Conservation (phyloP, 306 rosid genomes). For the Lotus japonicus region DNA sequence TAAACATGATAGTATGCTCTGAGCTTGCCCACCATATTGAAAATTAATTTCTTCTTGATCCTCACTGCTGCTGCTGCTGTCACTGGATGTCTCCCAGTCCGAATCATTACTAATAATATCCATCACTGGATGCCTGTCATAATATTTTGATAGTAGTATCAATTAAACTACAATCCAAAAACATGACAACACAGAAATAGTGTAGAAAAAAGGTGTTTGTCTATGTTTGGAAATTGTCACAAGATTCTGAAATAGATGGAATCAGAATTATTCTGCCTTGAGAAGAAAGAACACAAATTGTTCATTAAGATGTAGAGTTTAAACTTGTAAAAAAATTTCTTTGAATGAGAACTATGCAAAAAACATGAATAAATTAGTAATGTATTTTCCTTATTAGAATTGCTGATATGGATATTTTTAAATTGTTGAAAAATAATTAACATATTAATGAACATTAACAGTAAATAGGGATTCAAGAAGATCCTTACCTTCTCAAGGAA, state of each 20-base stretch:
- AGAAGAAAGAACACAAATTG: too few relatives aligned
- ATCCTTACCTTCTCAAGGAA: conserved; percentile 37
- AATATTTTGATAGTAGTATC: conserved; percentile 13
- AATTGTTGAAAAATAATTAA: not conserved
- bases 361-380: not conserved
- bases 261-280: too few relatives aligned
- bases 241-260: too few relatives aligned
- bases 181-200: not conserved
- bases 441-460: conserved; percentile 9
- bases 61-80: conserved; percentile 65
- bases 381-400: conserved; percentile 8
- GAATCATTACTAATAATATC: conserved; percentile 55
- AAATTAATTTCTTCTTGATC: conserved; percentile 72
- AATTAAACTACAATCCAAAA: not conserved
- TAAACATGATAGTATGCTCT: conserved; percentile 71
- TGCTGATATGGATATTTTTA: not conserved
- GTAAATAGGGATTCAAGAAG: conserved; percentile 12
- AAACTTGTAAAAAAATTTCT: too few relatives aligned
- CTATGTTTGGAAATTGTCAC: too few relatives aligned
- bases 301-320: too few relatives aligned
- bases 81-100: conserved; percentile 89
- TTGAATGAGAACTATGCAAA: too few relatives aligned
- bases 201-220: conserved; percentile 6
- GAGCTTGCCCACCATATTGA: conserved; percentile 73
- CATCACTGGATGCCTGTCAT: conserved; percentile 56